Conservation (phyloP, 305 asterid genomes). For the Petunia hybrid region DNA sequence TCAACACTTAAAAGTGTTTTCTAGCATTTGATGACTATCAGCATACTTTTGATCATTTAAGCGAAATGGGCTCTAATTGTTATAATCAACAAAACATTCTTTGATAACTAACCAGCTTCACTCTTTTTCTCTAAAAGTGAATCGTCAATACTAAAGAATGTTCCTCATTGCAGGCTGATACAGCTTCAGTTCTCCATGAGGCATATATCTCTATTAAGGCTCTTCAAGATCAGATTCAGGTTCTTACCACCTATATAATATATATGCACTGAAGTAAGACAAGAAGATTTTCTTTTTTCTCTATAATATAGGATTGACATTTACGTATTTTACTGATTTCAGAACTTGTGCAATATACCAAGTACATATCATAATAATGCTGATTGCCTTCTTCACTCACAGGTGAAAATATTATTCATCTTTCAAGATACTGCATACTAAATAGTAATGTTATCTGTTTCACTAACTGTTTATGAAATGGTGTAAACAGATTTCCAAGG, state of each 20-base stretch:
- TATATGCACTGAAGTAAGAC: background rate
- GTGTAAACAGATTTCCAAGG: constrained; percentile 37
- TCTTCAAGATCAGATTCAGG: constrained; percentile 64
- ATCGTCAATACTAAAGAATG: background rate
- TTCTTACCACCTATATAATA: background rate
- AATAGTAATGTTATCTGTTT: background rate
- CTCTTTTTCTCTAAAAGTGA: no score
- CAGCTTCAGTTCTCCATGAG: constrained; percentile 71
- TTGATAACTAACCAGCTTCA: no score
- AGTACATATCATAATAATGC: no score
- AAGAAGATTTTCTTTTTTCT: background rate
- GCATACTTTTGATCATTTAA: background rate
- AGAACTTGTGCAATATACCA: constrained; percentile 37
- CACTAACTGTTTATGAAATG: background rate
- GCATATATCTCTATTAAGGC: constrained; percentile 57
- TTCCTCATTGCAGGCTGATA: constrained; percentile 69
- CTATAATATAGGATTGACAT: background rate
- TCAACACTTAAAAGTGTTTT: no score
- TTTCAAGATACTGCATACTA: background rate
- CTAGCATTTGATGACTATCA: background rate
- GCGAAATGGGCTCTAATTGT: background rate
- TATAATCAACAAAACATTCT: background rate
- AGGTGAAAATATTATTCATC: constrained; percentile 19
- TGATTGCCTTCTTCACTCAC: background rate
- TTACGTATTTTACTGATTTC: constrained; percentile 6